Evolutionary conservation across 1,284 basidiomycete species (phyloP).

Genomic region (Ceratobasidium sp.): DNA sequence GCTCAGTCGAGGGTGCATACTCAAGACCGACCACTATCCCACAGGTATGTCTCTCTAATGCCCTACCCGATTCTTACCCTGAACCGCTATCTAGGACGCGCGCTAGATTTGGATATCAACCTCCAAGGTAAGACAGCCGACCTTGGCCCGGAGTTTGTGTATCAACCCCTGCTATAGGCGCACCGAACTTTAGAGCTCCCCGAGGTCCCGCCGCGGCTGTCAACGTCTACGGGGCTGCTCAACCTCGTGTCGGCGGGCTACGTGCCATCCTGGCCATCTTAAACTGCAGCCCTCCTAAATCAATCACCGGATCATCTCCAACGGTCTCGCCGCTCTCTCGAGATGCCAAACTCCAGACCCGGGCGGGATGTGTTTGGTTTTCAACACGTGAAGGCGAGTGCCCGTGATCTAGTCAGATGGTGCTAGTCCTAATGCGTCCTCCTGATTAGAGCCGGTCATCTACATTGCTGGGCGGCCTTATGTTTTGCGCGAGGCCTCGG

Average conservation of each 20-base stretch:
- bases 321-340: slow-evolving; percentile 35
- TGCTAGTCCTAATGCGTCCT: neutral
- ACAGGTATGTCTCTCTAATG: slow-evolving; percentile 61
- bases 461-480: slow-evolving; percentile 95
- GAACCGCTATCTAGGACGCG: slow-evolving; percentile 65
- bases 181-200: slow-evolving; percentile 92
- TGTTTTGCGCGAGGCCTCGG: slow-evolving; percentile 90
- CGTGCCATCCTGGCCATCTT: slow-evolving; percentile 91
- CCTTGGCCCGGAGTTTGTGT: neutral
- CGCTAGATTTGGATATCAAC: slow-evolving; percentile 89
- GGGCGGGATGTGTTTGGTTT: slow-evolving; percentile 72
- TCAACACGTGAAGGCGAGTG: slow-evolving; percentile 78
- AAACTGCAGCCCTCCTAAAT: slow-evolving; percentile 71
- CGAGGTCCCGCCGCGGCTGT: slow-evolving; percentile 65
- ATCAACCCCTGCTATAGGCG: slow-evolving; percentile 62
- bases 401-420: slow-evolving; percentile 38
- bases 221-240: slow-evolving; percentile 93
- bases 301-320: slow-evolving; percentile 36
- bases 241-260: slow-evolving; percentile 92
- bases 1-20: slow-evolving; percentile 85
- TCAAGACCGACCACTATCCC: slow-evolving; percentile 94
- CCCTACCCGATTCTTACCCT: neutral
- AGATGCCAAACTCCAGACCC: slow-evolving; percentile 55
- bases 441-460: slow-evolving; percentile 55
- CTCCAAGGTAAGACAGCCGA: slow-evolving; percentile 57